These are phyloP conservation scores for Beauveria scarabaeidicola DNA, from an alignment of 2,329 filamentous ascomycete species.

Conservation along the genomic window DNA sequence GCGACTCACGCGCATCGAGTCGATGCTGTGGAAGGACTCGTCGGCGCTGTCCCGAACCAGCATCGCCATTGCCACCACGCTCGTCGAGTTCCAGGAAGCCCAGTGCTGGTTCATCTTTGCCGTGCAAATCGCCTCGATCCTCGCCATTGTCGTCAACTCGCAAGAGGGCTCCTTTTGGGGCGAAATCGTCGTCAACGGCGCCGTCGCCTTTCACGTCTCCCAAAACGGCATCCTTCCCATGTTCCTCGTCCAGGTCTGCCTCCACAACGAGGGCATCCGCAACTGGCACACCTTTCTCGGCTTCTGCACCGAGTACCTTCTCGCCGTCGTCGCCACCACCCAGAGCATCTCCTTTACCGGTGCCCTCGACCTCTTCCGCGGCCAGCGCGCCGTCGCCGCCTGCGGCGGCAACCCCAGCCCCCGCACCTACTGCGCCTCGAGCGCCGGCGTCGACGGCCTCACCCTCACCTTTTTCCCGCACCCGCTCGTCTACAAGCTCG, in stretches of 20 bases:
- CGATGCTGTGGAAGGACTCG: conserved; percentile 29
- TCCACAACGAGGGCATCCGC: conserved; percentile 31
- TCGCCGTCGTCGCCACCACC: conserved; percentile 29
- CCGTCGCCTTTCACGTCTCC: conserved; percentile 29
- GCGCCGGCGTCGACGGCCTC: conserved; percentile 25
- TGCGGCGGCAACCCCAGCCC: conserved; percentile 31
- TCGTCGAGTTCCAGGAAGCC: conserved; percentile 33
- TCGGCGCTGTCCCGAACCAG: conserved; percentile 28
- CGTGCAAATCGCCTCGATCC: conserved; percentile 31
- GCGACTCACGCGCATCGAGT: conserved; percentile 26
- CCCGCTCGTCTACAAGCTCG: conserved; percentile 29
- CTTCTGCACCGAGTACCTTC: conserved; percentile 30
- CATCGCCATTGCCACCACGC: conserved; percentile 30
- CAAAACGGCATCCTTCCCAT: conserved; percentile 30
- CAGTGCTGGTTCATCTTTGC: conserved; percentile 33
- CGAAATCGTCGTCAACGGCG: conserved; percentile 30
- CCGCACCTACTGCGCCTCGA: conserved; percentile 29
- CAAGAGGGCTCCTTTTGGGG: conserved; percentile 32
- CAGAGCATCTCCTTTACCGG: conserved; percentile 28
- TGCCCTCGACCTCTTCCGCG: conserved; percentile 26
- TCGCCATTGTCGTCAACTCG: conserved; percentile 32
- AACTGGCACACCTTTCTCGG: conserved; percentile 33
- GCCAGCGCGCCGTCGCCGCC: conserved; percentile 22
- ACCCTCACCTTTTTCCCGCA: conserved; percentile 29
- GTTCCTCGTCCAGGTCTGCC: conserved; percentile 29